These are phyloP conservation scores for Globisporangium takayamanum DNA, from an alignment of 352 stramenopile genomes.

Conservation along the genomic window DNA sequence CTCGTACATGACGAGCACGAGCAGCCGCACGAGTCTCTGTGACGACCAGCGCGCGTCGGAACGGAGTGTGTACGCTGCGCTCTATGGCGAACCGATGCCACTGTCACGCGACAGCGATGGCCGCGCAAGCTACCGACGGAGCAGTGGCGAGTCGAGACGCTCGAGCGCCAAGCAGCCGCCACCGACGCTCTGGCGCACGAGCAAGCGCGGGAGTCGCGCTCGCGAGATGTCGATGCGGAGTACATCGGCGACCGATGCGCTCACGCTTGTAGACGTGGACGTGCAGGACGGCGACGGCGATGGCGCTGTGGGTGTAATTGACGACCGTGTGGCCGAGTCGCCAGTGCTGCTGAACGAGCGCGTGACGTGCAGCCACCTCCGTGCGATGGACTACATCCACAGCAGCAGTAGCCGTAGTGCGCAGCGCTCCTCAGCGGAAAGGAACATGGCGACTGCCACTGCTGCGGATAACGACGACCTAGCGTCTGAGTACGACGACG, in stretches of 20 bases:
- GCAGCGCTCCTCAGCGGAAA: constrained; percentile 9
- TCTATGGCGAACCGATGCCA: constrained; percentile 11
- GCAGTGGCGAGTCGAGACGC: neutral
- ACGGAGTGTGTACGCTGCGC: constrained; percentile 32
- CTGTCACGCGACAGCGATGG: constrained; percentile 6
- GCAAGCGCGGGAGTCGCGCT: constrained; percentile 5
- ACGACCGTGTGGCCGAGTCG: constrained; percentile 19
- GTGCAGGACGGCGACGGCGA: constrained; percentile 14
- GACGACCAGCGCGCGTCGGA: constrained; percentile 25
- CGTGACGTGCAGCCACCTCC: constrained; percentile 30
- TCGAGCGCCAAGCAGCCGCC: constrained; percentile 8
- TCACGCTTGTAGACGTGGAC: constrained; percentile 29
- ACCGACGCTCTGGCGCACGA: constrained; percentile 13
- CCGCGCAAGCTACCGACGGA: neutral
- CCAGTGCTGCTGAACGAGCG: constrained; percentile 40
- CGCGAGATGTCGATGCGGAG: constrained; percentile 1
- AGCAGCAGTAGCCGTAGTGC: no score
- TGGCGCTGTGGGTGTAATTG: neutral
- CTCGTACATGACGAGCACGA: constrained; percentile 1
- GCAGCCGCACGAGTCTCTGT: constrained; percentile 7
- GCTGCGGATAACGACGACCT: constrained; percentile 13
- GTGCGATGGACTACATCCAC: constrained; percentile 38
- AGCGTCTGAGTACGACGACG: constrained; percentile 25
- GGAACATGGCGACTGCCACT: neutral
- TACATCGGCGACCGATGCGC: constrained; percentile 33